phyloP scores from a whole-genome alignment of 164 flowering plant species.

The Sextonia rubra region DNA sequence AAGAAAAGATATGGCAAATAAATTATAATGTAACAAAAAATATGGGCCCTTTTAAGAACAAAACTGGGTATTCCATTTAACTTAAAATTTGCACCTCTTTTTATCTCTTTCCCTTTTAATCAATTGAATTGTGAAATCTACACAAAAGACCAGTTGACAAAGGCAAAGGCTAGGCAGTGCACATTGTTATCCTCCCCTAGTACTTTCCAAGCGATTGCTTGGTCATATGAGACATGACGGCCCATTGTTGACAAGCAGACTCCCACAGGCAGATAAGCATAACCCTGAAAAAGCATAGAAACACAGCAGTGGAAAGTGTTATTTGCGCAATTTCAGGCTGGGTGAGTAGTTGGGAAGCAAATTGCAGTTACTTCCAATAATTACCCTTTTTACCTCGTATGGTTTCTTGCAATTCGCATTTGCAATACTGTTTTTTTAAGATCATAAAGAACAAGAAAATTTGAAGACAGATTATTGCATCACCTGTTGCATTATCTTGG shows the following conservation, averaged over 20 bases:
- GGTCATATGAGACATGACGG: constrained; percentile 73
- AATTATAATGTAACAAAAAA: constrained; percentile 10
- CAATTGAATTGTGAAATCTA: constrained; percentile 20
- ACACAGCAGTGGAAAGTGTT: neutral
- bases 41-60: constrained; percentile 8
- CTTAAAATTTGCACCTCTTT: neutral
- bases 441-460: neutral
- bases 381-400: too few relatives aligned
- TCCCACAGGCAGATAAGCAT: constrained; percentile 70
- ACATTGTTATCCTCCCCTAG: constrained; percentile 57
- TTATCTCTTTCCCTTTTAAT: neutral
- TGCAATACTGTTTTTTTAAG: neutral
- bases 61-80: constrained; percentile 3
- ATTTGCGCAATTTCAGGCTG: neutral
- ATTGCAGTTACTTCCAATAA: neutral
- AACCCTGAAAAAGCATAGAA: constrained; percentile 50
- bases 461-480: neutral
- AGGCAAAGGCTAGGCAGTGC: constrained; percentile 81
- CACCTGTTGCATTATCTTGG: constrained; percentile 95
- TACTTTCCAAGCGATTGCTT: constrained; percentile 89
- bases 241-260: constrained; percentile 87
- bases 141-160: constrained; percentile 91
- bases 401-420: neutral
- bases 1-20: neutral
- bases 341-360: neutral